phyloP scores from a whole-genome alignment of 2,329 filamentous ascomycete species.

The Emmonsiellopsis sp. region DNA sequence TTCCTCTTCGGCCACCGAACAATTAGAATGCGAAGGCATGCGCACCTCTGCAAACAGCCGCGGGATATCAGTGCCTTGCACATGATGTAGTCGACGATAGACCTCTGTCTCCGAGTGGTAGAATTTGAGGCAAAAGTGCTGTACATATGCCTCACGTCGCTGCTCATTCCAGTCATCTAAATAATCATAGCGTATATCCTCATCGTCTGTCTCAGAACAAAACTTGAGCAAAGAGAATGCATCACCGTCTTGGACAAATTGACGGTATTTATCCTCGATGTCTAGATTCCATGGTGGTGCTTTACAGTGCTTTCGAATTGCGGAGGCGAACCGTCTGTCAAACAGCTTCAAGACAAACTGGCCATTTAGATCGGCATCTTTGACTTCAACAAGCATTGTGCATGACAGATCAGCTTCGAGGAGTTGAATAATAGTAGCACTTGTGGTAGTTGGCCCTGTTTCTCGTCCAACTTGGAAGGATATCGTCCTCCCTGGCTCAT shows the following conservation, averaged over 20 bases:
- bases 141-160: conserved; percentile 12
- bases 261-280: conserved; percentile 10
- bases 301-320: conserved; percentile 9
- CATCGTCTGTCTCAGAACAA: neutral
- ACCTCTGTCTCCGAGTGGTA: conserved; percentile 11
- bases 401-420: conserved; percentile 15
- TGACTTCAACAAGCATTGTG: conserved; percentile 10
- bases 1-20: neutral
- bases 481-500: no score
- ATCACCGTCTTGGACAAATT: conserved; percentile 11
- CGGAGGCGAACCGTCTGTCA: conserved; percentile 14
- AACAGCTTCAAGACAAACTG: conserved; percentile 14
- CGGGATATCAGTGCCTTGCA: conserved; percentile 15
- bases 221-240: conserved; percentile 3
- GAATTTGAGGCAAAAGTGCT: conserved; percentile 8
- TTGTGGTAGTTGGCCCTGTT: neutral
- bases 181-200: conserved; percentile 2
- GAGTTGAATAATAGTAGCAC: conserved; percentile 8
- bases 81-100: conserved; percentile 10
- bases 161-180: conserved; percentile 7
- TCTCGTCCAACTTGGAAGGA: neutral
- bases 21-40: neutral
- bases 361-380: conserved; percentile 5
- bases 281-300: conserved; percentile 9
- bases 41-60: conserved; percentile 6